A percentile compares a stretch with the other conserved stretches of the same genome.
Evolutionary conservation across 2,329 filamentous ascomycete genomes (phyloP).

Genomic region (Diaporthe ampelina): DNA sequence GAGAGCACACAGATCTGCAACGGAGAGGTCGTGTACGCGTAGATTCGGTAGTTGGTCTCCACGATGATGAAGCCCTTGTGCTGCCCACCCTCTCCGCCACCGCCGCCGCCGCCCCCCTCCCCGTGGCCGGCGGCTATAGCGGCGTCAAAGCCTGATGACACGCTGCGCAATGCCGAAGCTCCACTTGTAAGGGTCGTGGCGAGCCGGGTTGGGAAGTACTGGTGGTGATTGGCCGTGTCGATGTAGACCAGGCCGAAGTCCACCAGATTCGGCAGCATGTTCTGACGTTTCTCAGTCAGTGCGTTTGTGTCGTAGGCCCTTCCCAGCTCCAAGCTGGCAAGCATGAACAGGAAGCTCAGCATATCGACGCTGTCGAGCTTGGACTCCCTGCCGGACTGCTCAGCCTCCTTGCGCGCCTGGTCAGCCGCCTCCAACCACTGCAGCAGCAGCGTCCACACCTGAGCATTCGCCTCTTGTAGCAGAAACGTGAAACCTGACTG

Average conservation of each 20-base stretch:
- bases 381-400: conserved; percentile 60
- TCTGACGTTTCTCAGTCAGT: conserved; percentile 83
- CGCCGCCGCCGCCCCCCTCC: conserved; percentile 60
- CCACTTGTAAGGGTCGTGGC: conserved; percentile 92
- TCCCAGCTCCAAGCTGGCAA: conserved; percentile 92
- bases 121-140: conserved; percentile 76
- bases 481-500: conserved; percentile 95
- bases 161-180: conserved; percentile 77
- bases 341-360: conserved; percentile 94
- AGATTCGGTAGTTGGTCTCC: conserved; percentile 97
- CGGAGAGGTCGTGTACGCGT: conserved; percentile 95
- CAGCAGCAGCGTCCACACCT: conserved; percentile 95
- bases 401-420: conserved; percentile 55
- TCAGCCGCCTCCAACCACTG: conserved; percentile 92
- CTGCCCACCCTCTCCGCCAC: conserved; percentile 54
- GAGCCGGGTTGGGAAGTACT: conserved; percentile 91
- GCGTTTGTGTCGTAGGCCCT: conserved; percentile 90
- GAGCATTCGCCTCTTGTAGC: conserved; percentile 93
- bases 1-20: conserved; percentile 94
- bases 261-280: conserved; percentile 90
- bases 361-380: conserved; percentile 93
- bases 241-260: conserved; percentile 95
- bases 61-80: conserved; percentile 90
- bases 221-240: conserved; percentile 67
- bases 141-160: conserved; percentile 77